Conservation (phyloP, 768 basidiomycete species). For the Tulasnella sp. region DNA sequence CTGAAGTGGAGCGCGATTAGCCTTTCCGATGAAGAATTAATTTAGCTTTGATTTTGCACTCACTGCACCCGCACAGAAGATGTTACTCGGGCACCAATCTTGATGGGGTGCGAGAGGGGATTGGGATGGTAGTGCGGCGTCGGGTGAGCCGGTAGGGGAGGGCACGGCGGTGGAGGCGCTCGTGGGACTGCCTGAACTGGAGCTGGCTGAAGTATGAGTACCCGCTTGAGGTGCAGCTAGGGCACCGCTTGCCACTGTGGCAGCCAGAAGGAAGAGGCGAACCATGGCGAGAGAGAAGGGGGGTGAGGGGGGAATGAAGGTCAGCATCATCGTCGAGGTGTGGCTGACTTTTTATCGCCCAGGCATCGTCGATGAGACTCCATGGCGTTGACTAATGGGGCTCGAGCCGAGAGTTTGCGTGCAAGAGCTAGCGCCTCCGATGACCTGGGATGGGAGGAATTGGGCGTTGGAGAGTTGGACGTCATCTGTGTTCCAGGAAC, state of each 20-base stretch:
- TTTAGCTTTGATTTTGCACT: conserved; percentile 34
- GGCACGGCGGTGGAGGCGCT: conserved; percentile 27
- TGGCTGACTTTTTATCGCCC: neutral
- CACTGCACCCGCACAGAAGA: conserved; percentile 78
- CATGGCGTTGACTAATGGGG: neutral
- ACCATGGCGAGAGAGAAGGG: neutral
- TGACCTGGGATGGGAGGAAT: neutral
- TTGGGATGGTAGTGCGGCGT: conserved; percentile 51
- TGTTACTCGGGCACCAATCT: conserved; percentile 69
- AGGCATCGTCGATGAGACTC: neutral
- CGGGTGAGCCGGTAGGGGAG: neutral
- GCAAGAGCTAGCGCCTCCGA: neutral
- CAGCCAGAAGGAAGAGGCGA: conserved; percentile 9
- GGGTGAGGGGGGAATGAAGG: neutral
- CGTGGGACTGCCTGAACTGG: conserved; percentile 18
- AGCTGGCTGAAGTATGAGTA: conserved; percentile 22
- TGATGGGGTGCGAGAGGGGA: conserved; percentile 62
- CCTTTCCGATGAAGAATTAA: neutral
- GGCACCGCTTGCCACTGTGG: neutral
- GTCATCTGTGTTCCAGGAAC: neutral
- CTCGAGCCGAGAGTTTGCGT: neutral
- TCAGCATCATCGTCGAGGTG: neutral
- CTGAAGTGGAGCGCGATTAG: conserved; percentile 41
- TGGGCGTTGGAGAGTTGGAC: conserved; percentile 8
- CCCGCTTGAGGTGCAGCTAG: neutral